phyloP scores from a whole-genome alignment of 768 basidiomycete genomes.

The Serendipita sp. region DNA sequence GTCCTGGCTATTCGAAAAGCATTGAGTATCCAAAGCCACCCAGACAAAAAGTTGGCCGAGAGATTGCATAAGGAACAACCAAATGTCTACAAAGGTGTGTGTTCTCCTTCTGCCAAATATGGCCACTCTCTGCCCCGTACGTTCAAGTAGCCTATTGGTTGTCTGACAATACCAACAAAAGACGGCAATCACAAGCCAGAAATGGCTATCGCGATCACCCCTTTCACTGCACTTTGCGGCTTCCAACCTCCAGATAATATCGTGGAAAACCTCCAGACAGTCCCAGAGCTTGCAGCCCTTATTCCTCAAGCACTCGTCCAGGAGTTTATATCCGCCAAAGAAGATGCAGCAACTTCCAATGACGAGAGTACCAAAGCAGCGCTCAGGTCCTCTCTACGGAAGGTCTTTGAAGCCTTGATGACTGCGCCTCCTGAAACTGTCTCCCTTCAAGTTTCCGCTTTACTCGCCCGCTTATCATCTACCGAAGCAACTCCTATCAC shows the following conservation, averaged over 20 bases:
- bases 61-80: conserved; percentile 49
- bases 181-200: conserved; percentile 98
- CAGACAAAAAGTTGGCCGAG: conserved; percentile 70
- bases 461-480: conserved; percentile 46
- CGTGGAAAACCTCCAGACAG: conserved; percentile 41
- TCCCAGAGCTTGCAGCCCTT: conserved; percentile 63
- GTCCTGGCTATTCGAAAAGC: conserved; percentile 83
- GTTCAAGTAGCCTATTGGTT: background rate
- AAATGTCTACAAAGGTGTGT: conserved; percentile 75
- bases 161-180: conserved; percentile 14
- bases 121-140: conserved; percentile 11
- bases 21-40: conserved; percentile 82
- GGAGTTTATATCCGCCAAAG: conserved; percentile 27
- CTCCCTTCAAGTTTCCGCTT: conserved; percentile 33
- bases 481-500: conserved; percentile 28
- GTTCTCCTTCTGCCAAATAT: background rate
- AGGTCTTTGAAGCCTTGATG: conserved; percentile 75
- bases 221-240: conserved; percentile 81
- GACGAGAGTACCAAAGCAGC: conserved; percentile 26
- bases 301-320: conserved; percentile 41
- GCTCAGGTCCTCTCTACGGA: conserved; percentile 44
- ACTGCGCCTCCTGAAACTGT: conserved; percentile 42
- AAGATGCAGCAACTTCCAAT: background rate
- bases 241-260: conserved; percentile 72
- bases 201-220: conserved; percentile 92